Evolutionary conservation across 495 filamentous ascomycete species (phyloP), one percentile per base, ranked within the genome.

Genomic region (Aspergillus egyptiacus): DNA sequence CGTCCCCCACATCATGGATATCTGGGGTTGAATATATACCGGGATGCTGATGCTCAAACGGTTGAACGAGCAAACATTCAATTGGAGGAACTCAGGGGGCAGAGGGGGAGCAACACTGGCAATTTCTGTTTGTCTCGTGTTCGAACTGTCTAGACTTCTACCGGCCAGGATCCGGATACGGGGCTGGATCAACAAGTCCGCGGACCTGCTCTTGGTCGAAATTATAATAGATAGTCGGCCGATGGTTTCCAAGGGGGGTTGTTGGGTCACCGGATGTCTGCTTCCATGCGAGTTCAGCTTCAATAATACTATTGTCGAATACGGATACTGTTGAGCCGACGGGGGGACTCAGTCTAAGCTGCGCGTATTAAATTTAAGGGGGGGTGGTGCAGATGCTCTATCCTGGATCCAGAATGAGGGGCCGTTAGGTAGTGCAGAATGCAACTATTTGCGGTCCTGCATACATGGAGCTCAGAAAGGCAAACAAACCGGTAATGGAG

Each of bases 1-100:
- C 38, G 35, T 36, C 38, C 48, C 48, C 39, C 48, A 44, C 39
- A 50, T n/a, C 18, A n/a, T 8, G 14, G 14, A 50, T 35, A 37
- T 30, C 48, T 51, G 48, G 48, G 48, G 48, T 30, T 33, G 23
- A 15, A 27, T 43, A 43, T 44, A 15, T 22, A 17, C 41, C 4
- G 18, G 27, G 17, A 44, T 44, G 11, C 8, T 39, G 17, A 44
- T 44, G 11, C 8, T 39, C 20, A 13, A 8, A 24, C 13, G 13
- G 22, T 19, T 23, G 28, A 7, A 31, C 25, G 11, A 25, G 20
- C 6, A 40, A 31, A 19, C 17, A 18, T 41, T 31, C 27, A 42
- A 50, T 50, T 11, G 42, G 18, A 30, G 27, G 37, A 19, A 35
- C n/a, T n/a, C n/a, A n/a, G n/a, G n/a, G n/a, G n/a, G n/a, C n/a